A percentile compares a stretch with the other conserved stretches of the same genome.
phyloP scores from a whole-genome alignment of 2,329 filamentous ascomycete species.

The Albifimbria verrucaria region DNA sequence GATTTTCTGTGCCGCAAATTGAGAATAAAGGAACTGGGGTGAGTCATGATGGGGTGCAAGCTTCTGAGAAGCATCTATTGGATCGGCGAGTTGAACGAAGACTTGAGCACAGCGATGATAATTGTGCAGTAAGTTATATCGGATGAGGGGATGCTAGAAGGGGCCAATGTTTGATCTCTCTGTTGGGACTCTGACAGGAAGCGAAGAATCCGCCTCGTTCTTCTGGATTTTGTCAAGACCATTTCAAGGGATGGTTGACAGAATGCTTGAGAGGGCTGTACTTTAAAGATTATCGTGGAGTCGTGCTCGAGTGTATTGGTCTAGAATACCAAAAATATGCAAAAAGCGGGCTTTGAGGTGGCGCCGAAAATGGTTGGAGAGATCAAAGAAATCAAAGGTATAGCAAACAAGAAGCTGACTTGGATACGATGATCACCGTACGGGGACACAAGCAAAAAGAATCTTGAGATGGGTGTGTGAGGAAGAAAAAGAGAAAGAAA shows the following conservation, averaged over 20 bases:
- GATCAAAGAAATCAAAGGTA: neutral
- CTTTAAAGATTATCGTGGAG: too few species aligned
- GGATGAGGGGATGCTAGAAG: slow-evolving; percentile 22
- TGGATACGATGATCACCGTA: too few species aligned
- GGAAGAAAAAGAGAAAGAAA: neutral
- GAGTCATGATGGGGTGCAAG: slow-evolving; percentile 12
- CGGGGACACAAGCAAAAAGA: too few species aligned
- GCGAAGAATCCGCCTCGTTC: slow-evolving; percentile 35
- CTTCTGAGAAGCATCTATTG: slow-evolving; percentile 18
- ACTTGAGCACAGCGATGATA: slow-evolving; percentile 24
- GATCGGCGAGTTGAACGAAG: slow-evolving; percentile 24
- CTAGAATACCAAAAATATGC: neutral
- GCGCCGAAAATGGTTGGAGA: neutral
- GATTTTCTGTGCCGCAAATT: slow-evolving; percentile 22
- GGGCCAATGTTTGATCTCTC: slow-evolving; percentile 33
- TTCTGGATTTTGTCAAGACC: slow-evolving; percentile 21
- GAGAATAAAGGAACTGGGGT: slow-evolving; percentile 21
- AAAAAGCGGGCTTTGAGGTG: neutral
- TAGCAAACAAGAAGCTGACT: too few species aligned
- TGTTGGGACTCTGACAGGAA: slow-evolving; percentile 29
- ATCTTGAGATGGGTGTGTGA: neutral
- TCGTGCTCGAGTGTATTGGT: neutral
- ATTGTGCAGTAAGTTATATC: slow-evolving; percentile 28
- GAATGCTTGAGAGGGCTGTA: too few species aligned
- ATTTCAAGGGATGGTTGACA: slow-evolving; percentile 14